phyloP scores from a whole-genome alignment of 2,329 filamentous ascomycete species.

The Ophiocordyceps robertsii region DNA sequence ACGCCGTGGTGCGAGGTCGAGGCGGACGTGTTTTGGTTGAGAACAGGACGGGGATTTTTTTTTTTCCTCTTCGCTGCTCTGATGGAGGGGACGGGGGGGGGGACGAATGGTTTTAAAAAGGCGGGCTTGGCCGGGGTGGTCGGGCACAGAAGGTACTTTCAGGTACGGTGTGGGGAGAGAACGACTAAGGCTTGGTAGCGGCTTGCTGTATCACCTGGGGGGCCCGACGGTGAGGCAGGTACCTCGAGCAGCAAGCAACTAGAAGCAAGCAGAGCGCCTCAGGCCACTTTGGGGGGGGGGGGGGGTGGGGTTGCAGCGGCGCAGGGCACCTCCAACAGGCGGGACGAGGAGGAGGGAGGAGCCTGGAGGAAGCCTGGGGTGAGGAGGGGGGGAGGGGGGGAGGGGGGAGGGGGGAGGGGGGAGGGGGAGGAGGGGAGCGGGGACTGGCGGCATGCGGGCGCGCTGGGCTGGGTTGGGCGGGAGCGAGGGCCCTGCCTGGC shows the following conservation, averaged over 20 bases:
- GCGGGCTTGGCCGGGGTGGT: constrained; percentile 20
- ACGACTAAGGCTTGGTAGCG: not conserved
- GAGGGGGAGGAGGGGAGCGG: too few species aligned
- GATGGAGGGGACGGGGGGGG: constrained; percentile 8
- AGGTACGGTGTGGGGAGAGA: constrained; percentile 2
- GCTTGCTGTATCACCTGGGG: too few species aligned
- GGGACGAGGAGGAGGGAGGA: too few species aligned
- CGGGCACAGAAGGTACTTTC: constrained; percentile 1
- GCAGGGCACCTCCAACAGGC: too few species aligned
- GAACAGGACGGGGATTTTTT: constrained; percentile 8
- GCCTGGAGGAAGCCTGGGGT: too few species aligned
- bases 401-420: too few species aligned
- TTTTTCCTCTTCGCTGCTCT: constrained; percentile 1
- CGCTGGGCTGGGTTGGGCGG: not conserved
- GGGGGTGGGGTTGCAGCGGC: not conserved
- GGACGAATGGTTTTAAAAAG: constrained; percentile 15
- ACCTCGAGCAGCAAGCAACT: too few species aligned
- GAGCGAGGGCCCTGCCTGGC: too few species aligned
- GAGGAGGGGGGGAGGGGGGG: too few species aligned
- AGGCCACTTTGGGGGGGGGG: not conserved
- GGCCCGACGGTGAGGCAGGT: constrained; percentile 1
- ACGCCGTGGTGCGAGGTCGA: not conserved
- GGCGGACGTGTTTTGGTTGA: constrained; percentile 5
- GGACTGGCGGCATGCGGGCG: not conserved
- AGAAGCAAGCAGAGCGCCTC: not conserved